Base-by-base conservation (phyloP, 805 yeast species). In the Kodamaea sagamina region DNA sequence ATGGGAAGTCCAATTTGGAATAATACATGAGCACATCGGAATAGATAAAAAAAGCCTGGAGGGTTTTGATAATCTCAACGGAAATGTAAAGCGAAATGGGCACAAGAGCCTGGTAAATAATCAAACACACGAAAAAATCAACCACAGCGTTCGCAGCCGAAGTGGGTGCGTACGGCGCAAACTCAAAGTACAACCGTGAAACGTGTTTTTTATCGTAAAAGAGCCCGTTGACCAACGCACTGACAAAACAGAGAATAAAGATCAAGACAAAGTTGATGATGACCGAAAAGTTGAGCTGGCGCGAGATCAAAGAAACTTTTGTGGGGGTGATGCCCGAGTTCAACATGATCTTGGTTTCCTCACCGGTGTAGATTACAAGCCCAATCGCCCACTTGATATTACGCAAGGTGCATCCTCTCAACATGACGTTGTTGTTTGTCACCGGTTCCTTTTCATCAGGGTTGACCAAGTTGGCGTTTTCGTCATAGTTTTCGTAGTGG, bases 301-400 rank as follows among this genome's bases (percentile, higher is more conserved):
- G 70, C 3, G 92, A 75, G 10, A 86, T 83, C 60, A 88, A 75
- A 1, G 92, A 84, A 51, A 74, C 78, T 54, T 86, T 86, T 4
- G 90, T 76, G 36, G 93, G 93, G 1, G 93, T 86, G 13, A 76
- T 68, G 58, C 93, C 93, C 2, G 92, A 74, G 61, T 86, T 86
- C 48, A 86, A 65, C 89, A 86, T 85, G 56, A 86, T 85, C 55
- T 86, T 86, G 3, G 95, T 78, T 50, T 86, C 93, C 36, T 72
- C 73, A 57, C 95, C 95, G 3, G 93, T 86, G 63, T 82, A 86
- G 2, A 78, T 69, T 12, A 85, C 93, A 19, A 86, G 55, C 44
- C 93, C 93, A 58, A 86, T 74, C 17, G 78, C 89, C 93, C 93
- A 86, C 61, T 82, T 84, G 1, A 93, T 86, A 57, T 86, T 86